Base-by-base conservation (phyloP, 805 yeast species). In the Priceomyces castillae region DNA sequence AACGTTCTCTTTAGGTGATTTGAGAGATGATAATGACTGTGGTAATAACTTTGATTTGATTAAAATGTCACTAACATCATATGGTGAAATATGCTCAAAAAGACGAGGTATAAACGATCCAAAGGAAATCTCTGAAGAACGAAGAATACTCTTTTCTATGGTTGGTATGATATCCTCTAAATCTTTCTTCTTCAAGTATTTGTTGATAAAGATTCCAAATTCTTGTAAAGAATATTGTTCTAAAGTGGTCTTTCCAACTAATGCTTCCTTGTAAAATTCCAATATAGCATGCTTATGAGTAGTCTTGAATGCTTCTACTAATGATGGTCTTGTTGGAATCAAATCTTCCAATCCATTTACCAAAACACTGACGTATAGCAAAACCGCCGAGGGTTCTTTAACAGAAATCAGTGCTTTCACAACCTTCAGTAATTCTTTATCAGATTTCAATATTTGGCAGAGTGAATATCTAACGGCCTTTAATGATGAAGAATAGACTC, bases 41-140 rank as follows among this genome's bases (percentile, higher is more conserved):
- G 50, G 25, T n/a, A 63, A 49, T 14, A 63, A 50, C 44, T 61
- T 63, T 1, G 80, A 63, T 38, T 64, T 39, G 2, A 66, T 56
- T 7, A 80, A 57, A 1, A 61, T 52, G 9, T 64, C 56, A 11
- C 78, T 62, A n/a, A 77, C 49, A 43, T 78, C 78, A 16, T 80
- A 56, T 2, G 18, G 14, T 3, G 41, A 34, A 9, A 54, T 42
- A 15, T 49, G 37, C 19, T 46, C 41, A 36, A 84, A 68, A 7
- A 89, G 56, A 9, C 73, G 69, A 3, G 81, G 77, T 2, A 85
- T 58, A n/a, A 83, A 58, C 15, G 55, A 50, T n/a, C 73, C 74
- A 44, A 88, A 77, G 0, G 87, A 77, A 30, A 69, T 61, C 56
- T 89, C 97, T 0, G 96, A 84, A 2, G 95, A 80, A 60, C 96